A percentile compares a stretch with the other conserved stretches of the same genome.
phyloP scores from a whole-genome alignment of 2,329 filamentous ascomycete genomes.

The Botrytis elliptica region DNA sequence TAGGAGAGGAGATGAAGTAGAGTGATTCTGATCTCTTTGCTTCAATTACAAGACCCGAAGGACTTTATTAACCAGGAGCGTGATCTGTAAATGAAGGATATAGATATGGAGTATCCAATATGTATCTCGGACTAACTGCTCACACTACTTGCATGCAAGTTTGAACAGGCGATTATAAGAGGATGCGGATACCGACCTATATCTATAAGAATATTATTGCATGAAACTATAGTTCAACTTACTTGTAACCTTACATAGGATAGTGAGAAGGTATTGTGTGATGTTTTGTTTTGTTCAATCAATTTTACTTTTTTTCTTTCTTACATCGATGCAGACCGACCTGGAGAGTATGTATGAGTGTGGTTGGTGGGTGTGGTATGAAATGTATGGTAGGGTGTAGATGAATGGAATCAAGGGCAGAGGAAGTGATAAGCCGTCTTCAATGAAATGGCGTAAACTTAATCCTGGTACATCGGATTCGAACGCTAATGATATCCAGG shows the following conservation, averaged over 20 bases:
- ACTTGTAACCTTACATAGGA: slow-evolving; percentile 6
- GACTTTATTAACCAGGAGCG: background rate
- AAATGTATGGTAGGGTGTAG: background rate
- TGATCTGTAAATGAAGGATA: slow-evolving; percentile 6
- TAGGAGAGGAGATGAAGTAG: background rate
- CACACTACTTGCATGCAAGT: slow-evolving; percentile 11
- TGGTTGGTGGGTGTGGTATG: background rate
- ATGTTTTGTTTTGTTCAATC: background rate
- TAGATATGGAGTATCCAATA: background rate
- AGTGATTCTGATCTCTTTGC: background rate
- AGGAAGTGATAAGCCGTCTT: background rate
- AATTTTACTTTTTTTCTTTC: background rate
- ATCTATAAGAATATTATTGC: slow-evolving; percentile 13
- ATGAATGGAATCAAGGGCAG: background rate
- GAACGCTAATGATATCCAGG: slow-evolving; percentile 2
- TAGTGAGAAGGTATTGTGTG: background rate
- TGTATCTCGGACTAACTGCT: slow-evolving; percentile 7
- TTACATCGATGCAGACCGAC: background rate
- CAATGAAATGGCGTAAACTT: slow-evolving; percentile 4
- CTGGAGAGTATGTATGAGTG: background rate
- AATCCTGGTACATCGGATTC: background rate
- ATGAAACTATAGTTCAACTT: slow-evolving; percentile 7
- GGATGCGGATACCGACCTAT: slow-evolving; percentile 17
- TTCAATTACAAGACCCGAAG: background rate
- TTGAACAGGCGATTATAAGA: slow-evolving; percentile 6